A percentile compares a stretch with the other conserved stretches of the same genome.
These are phyloP conservation scores for Stenocarpella maydis DNA, from an alignment of 2,329 filamentous ascomycete species.

Conservation along the genomic window DNA sequence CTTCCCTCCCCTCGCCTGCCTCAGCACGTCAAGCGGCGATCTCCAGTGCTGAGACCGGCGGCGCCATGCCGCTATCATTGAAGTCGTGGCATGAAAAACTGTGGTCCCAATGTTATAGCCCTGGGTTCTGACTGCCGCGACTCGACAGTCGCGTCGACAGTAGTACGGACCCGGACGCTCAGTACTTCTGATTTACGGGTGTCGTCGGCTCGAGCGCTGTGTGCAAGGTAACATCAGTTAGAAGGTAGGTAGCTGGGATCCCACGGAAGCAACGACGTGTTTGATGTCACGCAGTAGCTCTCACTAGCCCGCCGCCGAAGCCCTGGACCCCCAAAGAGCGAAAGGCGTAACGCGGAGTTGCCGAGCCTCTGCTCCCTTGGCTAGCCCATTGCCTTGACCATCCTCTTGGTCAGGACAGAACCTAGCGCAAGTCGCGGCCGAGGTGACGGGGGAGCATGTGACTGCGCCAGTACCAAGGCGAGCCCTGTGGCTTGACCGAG, in stretches of 20 bases:
- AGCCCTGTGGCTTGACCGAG: constrained; percentile 2
- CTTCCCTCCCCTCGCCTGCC: not conserved
- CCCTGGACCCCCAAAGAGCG: constrained; percentile 19
- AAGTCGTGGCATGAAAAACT: constrained; percentile 1
- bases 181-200: not conserved
- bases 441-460: constrained; percentile 26
- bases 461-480: constrained; percentile 11
- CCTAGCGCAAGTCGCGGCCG: not conserved
- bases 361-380: constrained; percentile 12
- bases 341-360: constrained; percentile 1
- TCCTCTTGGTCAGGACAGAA: not conserved
- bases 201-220: constrained; percentile 9
- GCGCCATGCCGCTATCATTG: constrained; percentile 29
- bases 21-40: not conserved
- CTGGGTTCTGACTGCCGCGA: not conserved
- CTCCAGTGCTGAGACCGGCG: constrained; percentile 23
- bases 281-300: constrained; percentile 21
- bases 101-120: not conserved
- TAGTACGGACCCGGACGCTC: not conserved
- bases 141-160: constrained; percentile 4
- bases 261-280: constrained; percentile 12
- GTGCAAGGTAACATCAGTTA: constrained; percentile 2
- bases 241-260: constrained; percentile 9
- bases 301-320: constrained; percentile 6
- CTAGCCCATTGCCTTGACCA: not conserved